Percentiles rank a stretch among this genome's conserved stretches.
phyloP scores from a whole-genome alignment of 148 eudicot genomes.

The Beta vulgaris region DNA sequence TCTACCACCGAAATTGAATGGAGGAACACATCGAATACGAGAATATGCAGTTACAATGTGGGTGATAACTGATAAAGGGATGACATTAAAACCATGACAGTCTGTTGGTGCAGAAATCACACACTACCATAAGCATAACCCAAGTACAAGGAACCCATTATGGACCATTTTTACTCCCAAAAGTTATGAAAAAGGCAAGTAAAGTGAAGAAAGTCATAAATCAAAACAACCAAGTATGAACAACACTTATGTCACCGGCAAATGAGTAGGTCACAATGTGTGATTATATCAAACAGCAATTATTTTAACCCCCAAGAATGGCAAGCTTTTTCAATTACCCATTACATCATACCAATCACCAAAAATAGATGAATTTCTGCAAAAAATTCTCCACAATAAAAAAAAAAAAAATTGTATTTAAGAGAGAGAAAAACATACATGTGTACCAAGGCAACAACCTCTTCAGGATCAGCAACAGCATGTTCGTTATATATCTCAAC shows the following conservation, averaged over 20 bases:
- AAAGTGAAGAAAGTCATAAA: slow-evolving; percentile 16
- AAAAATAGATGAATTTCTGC: not conserved
- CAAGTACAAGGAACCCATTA: not conserved
- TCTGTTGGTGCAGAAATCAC: slow-evolving; percentile 9
- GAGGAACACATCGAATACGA: not conserved
- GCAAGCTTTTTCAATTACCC: not conserved
- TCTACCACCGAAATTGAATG: not conserved
- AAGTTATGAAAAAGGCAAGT: not conserved
- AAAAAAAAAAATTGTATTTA: no score
- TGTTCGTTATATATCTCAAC: slow-evolving; percentile 53
- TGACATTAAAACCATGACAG: slow-evolving; percentile 7
- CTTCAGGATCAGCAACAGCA: slow-evolving; percentile 72
- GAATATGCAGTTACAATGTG: not conserved
- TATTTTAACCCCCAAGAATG: slow-evolving; percentile 1
- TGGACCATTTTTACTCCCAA: slow-evolving; percentile 18
- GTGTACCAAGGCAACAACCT: slow-evolving; percentile 64
- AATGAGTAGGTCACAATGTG: slow-evolving; percentile 18
- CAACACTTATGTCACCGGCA: slow-evolving; percentile 28
- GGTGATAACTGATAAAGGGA: slow-evolving; percentile 6
- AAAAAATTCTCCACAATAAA: no score
- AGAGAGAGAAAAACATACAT: slow-evolving; percentile 49
- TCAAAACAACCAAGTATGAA: slow-evolving; percentile 17
- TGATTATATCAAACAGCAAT: slow-evolving; percentile 14
- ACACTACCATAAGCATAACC: not conserved
- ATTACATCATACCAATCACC: not conserved